Percentiles rank a stretch among this genome's conserved stretches.
phyloP scores from a whole-genome alignment of 2,329 filamentous ascomycete species.

The Cercospora zeae-maydis region DNA sequence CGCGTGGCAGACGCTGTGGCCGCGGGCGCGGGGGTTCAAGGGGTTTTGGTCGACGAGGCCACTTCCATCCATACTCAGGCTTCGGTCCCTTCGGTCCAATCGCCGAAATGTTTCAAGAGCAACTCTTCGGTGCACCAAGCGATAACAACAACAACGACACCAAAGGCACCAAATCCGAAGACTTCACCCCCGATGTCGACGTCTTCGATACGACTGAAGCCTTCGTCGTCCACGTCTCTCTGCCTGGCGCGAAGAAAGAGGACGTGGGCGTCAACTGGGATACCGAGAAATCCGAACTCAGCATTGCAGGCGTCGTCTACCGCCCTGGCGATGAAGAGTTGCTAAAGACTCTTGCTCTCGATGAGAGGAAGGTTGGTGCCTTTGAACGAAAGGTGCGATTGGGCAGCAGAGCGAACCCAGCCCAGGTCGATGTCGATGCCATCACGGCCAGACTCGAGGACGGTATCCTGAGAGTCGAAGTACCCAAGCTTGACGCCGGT shows the following conservation, averaged over 20 bases:
- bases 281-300: slow-evolving; percentile 61
- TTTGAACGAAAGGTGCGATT: slow-evolving; percentile 70
- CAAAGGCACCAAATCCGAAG: slow-evolving; percentile 24
- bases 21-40: slow-evolving; percentile 33
- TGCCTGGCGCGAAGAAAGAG: slow-evolving; percentile 75
- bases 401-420: slow-evolving; percentile 51
- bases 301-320: slow-evolving; percentile 68
- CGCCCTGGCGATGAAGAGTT: slow-evolving; percentile 69
- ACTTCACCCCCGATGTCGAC: slow-evolving; percentile 66
- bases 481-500: slow-evolving; percentile 68
- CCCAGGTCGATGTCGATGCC: slow-evolving; percentile 61
- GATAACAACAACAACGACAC: slow-evolving; percentile 12
- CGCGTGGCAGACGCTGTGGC: slow-evolving; percentile 30
- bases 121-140: slow-evolving; percentile 38
- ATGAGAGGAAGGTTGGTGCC: slow-evolving; percentile 68
- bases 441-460: slow-evolving; percentile 77
- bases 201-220: slow-evolving; percentile 65
- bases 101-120: slow-evolving; percentile 35
- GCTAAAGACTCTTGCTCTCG: slow-evolving; percentile 58
- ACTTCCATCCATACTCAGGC: slow-evolving; percentile 23
- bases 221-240: slow-evolving; percentile 67
- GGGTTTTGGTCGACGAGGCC: slow-evolving; percentile 22
- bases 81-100: slow-evolving; percentile 31
- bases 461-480: slow-evolving; percentile 70
- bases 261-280: slow-evolving; percentile 77